Percentiles rank a stretch among this genome's conserved stretches.
Conservation (phyloP, 306 rosid genomes). For the Malus sieversii region DNA sequence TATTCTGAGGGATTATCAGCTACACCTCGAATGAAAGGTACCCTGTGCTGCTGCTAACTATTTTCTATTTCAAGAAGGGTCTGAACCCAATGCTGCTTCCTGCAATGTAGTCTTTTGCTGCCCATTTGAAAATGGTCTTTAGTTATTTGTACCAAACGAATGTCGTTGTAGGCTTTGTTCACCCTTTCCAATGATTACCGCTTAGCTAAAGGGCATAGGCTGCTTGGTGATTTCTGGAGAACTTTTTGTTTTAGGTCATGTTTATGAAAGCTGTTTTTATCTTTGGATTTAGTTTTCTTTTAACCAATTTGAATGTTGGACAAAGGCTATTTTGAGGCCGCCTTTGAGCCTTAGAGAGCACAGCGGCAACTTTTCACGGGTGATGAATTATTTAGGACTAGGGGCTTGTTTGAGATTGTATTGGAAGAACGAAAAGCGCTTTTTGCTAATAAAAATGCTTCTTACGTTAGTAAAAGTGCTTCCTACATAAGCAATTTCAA, state of each 20-base stretch:
- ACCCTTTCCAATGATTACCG: neutral
- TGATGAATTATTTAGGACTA: neutral
- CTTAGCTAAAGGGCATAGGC: neutral
- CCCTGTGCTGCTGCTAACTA: neutral
- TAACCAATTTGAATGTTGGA: neutral
- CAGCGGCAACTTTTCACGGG: too few relatives aligned
- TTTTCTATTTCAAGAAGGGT: neutral
- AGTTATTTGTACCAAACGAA: neutral
- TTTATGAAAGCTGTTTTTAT: neutral
- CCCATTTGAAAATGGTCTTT: neutral
- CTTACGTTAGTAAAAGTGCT: too few relatives aligned
- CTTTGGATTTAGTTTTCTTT: neutral
- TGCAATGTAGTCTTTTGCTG: neutral
- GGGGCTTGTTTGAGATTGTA: too few relatives aligned
- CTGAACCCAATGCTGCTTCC: slow-evolving; percentile 1
- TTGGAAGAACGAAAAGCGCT: too few relatives aligned
- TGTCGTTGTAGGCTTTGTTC: neutral
- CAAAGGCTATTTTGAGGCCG: neutral
- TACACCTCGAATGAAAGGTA: neutral
- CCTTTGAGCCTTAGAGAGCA: too few relatives aligned
- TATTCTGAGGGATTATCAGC: slow-evolving; percentile 50
- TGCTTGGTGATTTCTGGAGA: neutral
- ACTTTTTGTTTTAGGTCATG: neutral
- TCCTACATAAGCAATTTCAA: too few relatives aligned
- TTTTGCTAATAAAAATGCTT: too few relatives aligned